Percentiles rank a stretch among this genome's conserved stretches.
Evolutionary conservation across 1,284 basidiomycete species (phyloP).

Genomic region (Peniophora sp.): DNA sequence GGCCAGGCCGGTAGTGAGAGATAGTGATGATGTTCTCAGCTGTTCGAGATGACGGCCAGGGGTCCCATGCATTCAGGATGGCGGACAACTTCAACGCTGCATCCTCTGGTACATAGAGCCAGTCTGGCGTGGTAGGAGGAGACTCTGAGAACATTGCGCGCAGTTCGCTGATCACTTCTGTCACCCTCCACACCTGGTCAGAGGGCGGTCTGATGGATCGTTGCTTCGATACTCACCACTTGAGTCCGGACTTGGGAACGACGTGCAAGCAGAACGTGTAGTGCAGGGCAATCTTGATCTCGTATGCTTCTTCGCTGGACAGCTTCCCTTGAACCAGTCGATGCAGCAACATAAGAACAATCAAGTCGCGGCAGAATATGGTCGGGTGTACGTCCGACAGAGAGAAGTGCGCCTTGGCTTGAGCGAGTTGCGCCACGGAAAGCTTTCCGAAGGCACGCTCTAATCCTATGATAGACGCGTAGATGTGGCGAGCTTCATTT

Average conservation of each 20-base stretch:
- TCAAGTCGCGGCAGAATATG: constrained; percentile 16
- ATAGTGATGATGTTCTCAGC: background rate
- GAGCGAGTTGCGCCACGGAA: constrained; percentile 2
- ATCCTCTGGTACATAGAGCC: background rate
- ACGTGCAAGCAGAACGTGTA: constrained; percentile 7
- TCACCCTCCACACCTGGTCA: background rate
- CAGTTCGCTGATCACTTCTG: background rate
- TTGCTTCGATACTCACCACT: background rate
- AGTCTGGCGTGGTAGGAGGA: background rate
- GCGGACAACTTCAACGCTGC: background rate
- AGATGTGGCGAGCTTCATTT: constrained; percentile 12
- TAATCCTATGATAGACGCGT: constrained; percentile 13
- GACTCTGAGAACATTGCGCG: background rate
- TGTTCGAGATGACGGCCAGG: background rate
- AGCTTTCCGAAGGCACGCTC: constrained; percentile 9
- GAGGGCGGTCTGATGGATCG: background rate
- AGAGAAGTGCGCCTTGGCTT: constrained; percentile 15
- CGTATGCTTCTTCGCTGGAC: background rate
- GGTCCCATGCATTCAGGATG: background rate
- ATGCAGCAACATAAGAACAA: constrained; percentile 14
- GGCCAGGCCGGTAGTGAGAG: background rate
- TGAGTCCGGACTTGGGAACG: constrained; percentile 4
- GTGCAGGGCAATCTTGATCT: constrained; percentile 7
- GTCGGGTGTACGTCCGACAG: constrained; percentile 18
- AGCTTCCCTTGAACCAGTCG: constrained; percentile 8